Evolutionary conservation across 495 filamentous ascomycete species (phyloP), one percentile per base, ranked within the genome.

Genomic region (Parathielavia appendiculata): DNA sequence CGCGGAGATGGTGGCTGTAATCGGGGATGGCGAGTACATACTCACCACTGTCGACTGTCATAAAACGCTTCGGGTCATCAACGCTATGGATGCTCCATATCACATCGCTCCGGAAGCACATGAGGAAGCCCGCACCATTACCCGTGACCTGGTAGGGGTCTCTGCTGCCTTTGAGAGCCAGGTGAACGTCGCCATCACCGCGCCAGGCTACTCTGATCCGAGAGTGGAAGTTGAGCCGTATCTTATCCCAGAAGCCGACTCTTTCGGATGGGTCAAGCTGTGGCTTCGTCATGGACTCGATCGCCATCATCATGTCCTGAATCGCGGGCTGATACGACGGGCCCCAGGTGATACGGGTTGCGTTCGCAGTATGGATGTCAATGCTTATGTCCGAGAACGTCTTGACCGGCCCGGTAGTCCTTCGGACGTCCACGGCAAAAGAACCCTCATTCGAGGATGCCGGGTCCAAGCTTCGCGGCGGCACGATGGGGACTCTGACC

Each of bases 271-370:
- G 88, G 72, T 97, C 93, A 40, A 96, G 77, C 62, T 95, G 91
- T 5, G 90, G 89, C 63, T 97, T 99, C 11, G 92, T 96, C 73
- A 99, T 96, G 0, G 88, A 88, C 75, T 99, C 93, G 57, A 99
- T 90, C 23, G 95, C 90, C 84, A 97, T 96, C 93, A 99, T 99
- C 89, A 97, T 96, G 66, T 99, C 93, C 71, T 99, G 93, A 54
- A 99, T 97, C 12, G 92, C 95, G 26, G 93, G 93, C 61, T 99
- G 93, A 67, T 97, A 97, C 0, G 93, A 96, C 56, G 91, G 89
- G 40, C 92, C 90, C 93, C 93, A 99, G 34, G 91, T 96, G 51
- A 97, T 92, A 55, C 88, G 84, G 9, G 93, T 99, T 10, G 95
- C 86, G 59, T 89, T 82, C 57, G 86, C 86, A 5, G 92, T 97